Evolutionary conservation across 2,329 filamentous ascomycete species (phyloP).

Genomic region (Pseudogymnoascus sp.): DNA sequence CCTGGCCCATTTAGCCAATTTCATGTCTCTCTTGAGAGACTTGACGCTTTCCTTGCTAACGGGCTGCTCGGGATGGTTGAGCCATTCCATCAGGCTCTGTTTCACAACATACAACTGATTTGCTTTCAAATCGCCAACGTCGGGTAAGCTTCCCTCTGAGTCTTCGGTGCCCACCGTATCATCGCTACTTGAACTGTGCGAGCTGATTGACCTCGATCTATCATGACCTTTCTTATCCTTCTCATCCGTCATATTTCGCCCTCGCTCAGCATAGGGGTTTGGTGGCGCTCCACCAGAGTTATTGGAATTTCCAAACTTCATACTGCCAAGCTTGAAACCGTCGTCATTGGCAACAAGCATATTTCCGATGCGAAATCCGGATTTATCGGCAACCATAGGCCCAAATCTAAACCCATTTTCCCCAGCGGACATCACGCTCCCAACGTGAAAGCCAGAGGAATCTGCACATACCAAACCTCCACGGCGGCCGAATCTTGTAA

Average conservation of each 20-base stretch:
- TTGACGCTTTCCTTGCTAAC: conserved; percentile 41
- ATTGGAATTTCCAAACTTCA: neutral
- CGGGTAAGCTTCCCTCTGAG: conserved; percentile 23
- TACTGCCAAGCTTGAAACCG: conserved; percentile 31
- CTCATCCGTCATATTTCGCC: neutral
- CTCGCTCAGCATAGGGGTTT: neutral
- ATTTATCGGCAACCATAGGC: conserved; percentile 21
- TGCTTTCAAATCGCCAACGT: conserved; percentile 44
- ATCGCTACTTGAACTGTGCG: conserved; percentile 20
- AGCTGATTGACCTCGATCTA: conserved; percentile 21
- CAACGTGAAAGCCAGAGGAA: conserved; percentile 2
- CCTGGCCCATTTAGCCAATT: conserved; percentile 29
- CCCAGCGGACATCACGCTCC: neutral
- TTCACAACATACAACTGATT: conserved; percentile 42
- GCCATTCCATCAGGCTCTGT: conserved; percentile 41
- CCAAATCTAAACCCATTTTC: conserved; percentile 18
- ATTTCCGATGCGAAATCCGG: conserved; percentile 18
- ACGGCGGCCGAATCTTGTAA: neutral
- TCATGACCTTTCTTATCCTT: conserved; percentile 3
- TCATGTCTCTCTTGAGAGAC: conserved; percentile 38
- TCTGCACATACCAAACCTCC: neutral
- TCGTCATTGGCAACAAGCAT: conserved; percentile 33
- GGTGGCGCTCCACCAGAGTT: neutral
- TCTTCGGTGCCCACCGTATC: neutral
- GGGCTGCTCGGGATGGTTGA: conserved; percentile 41